Base-by-base conservation (phyloP, 441 rosid genomes). In the Flueggea neowawraea region DNA sequence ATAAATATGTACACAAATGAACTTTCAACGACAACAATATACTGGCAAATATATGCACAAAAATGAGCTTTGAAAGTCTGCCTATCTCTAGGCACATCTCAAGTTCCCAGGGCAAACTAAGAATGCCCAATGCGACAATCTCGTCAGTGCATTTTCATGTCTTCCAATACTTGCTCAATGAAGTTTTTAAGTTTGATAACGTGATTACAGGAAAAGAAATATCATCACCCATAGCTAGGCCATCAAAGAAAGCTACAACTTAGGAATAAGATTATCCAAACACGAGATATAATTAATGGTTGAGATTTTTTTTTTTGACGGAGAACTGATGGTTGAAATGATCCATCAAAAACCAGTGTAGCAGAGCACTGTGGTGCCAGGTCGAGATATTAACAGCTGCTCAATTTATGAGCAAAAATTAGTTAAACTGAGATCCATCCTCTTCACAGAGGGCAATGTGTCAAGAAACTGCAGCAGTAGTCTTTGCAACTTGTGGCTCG, bases 381-480 rank as follows among this genome's bases (percentile, higher is more conserved):
- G n/a, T 22, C 3, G 12, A 14, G 54, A 60, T 56, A 75, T 62
- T 64, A 57, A 65, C 65, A 54, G 33, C 5, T 54, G 67, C 71
- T 66, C 70, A 14, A 33, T 36, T 31, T 52, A 45, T 52, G 63
- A 68, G 63, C 66, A 65, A 58, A 58, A 54, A 31, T n/a, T 10
- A 55, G 65, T 54, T 33, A 36, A 33, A 50, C 36, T 0, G 54
- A 43, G 12, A 48, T 58, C 57, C 41, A 28, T 10, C 56, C 58
- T 28, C 57, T 31, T 17, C 45, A 55, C 31, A 52, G 61, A 61
- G 55, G 48, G 41, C 61, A 54, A 2, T 9, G 61, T 62, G 67
- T 88, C 84, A 90, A 8, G 86, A 82, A 66, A 81, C 64, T 48
- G 67, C 80, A 54, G 75, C 65, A 57, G 72, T 62, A 41, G 63